Evolutionary conservation across 441 rosid genomes (phyloP), one percentile per base, ranked within the genome.

Genomic region (Adansonia grandidieri): DNA sequence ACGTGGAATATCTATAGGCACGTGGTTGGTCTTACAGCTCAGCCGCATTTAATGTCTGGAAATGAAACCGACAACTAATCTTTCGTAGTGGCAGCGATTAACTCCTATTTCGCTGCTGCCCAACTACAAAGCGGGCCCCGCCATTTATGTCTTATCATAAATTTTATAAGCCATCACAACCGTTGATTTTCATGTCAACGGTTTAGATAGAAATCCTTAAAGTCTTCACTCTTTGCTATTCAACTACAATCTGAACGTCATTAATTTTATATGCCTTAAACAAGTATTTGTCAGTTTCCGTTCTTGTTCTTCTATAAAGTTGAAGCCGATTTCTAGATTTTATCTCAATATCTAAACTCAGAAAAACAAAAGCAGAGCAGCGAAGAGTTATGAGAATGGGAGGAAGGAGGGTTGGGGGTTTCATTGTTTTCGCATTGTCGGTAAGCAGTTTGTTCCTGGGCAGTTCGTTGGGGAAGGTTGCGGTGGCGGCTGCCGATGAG

Each of bases 71-170:
- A 61, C 40, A 61, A 22, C 40, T 61, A 24, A 11, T 22, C 40
- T 28, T 24, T 56, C 1, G 3, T 53, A 11, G 15, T 54, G 37
- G 40, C 7, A 57, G 40, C 24, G 22, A 17, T 17, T 47, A 20
- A 68, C 28, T 0, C 4, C 22, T 14, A 57, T 64, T 65, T 78
- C 19, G 75, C 60, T 66, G 64, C 78, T 9, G 19, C 71, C 77
- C 86, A 86, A 86, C 89, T 0, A 65, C 84, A 24, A 0, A 24
- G 53, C 17, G 0, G 0, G 13, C 32, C 51, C 28, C 74, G 32
- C 4, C 78, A 63, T 80, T 79, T 19, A 79, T 50, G 42, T 10
- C 24, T 9, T 0, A 56, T 13, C 22, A 6, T 28, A 22, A 37
- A 1, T 13, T 37, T 14, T 20, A 5, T n/a, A 7, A 22, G 6